Base-by-base conservation (phyloP, 2,329 filamentous ascomycete species). In the Pseudonectria foliicola region DNA sequence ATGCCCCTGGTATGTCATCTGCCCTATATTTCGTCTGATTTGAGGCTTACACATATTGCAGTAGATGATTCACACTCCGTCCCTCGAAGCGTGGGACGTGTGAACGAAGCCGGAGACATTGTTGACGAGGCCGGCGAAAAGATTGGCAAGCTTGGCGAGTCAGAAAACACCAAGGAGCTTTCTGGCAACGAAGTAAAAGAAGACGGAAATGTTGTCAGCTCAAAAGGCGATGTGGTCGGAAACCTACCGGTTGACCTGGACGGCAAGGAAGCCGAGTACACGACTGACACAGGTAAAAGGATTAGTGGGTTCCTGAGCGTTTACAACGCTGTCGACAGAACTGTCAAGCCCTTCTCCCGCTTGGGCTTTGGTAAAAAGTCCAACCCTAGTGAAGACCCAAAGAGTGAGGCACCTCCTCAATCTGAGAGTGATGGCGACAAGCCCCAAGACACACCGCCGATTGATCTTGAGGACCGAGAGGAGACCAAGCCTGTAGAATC, bases 61-160 rank as follows among this genome's bases (percentile, higher is more conserved):
- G 39, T 37, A 58, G 55, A 53, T 40, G 53, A 57, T 27, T 33
- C 47, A 28, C 38, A 56, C 15, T 50, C 49, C 29, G 46, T 60
- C 27, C 59, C 60, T 21, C 50, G 60, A 33, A 61, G 66, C 10
- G 62, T 60, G 13, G 60, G 63, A 25, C 55, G 62, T 31, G 67
- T 70, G 33, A 65, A 62, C 49, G 62, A 67, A 39, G 47, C 54
- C 14, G 67, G 68, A 12, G 64, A 68, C 12, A 62, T 70, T 13
- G 52, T 70, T 25, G 65, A 70, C 37, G 53, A 63, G 10, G 48
- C 61, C 10, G 67, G 65, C 33, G 66, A 67, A 33, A 56, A 53
- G 7, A 49, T 70, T 27, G 67, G 66, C 35, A 64, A 54, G 40
- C 54, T 70, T 37, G 54, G 56, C 33, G 60, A 64, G 27, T 59